Conservation (phyloP, 257 asterid genomes). For the Ophiorrhiza pumila region DNA sequence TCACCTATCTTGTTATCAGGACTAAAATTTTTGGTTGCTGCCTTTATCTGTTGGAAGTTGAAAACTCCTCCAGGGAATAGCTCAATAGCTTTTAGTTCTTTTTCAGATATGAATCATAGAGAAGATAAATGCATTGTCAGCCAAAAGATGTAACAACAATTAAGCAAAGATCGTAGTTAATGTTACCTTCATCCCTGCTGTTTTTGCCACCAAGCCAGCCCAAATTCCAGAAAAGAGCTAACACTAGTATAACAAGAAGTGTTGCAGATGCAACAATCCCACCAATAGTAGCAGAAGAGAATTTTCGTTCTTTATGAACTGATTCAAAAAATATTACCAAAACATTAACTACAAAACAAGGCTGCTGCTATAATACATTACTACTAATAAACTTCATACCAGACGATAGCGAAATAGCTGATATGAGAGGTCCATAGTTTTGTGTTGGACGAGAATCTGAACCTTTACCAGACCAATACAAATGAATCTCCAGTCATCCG, state of each 20-base stretch:
- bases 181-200: background rate
- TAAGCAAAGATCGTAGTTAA: background rate
- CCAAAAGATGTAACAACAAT: background rate
- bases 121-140: background rate
- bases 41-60: conserved; percentile 17
- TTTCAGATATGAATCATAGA: background rate
- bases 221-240: conserved; percentile 15
- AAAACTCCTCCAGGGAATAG: conserved; percentile 18
- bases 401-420: conserved; percentile 20
- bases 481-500: conserved; percentile 22
- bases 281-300: background rate
- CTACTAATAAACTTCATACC: background rate
- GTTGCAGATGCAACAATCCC: background rate
- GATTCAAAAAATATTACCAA: background rate
- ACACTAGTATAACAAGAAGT: background rate
- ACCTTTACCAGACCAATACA: conserved; percentile 27
- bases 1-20: conserved; percentile 13
- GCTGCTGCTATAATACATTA: background rate
- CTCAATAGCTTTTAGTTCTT: conserved; percentile 20
- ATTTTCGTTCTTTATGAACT: background rate
- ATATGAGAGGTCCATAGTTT: conserved; percentile 25
- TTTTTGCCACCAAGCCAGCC: conserved; percentile 15
- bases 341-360: background rate
- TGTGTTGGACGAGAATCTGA: background rate
- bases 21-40: conserved; percentile 20